These are phyloP conservation scores for Metarhizium robertsii DNA, from an alignment of 2,329 filamentous ascomycete species.

Conservation along the genomic window DNA sequence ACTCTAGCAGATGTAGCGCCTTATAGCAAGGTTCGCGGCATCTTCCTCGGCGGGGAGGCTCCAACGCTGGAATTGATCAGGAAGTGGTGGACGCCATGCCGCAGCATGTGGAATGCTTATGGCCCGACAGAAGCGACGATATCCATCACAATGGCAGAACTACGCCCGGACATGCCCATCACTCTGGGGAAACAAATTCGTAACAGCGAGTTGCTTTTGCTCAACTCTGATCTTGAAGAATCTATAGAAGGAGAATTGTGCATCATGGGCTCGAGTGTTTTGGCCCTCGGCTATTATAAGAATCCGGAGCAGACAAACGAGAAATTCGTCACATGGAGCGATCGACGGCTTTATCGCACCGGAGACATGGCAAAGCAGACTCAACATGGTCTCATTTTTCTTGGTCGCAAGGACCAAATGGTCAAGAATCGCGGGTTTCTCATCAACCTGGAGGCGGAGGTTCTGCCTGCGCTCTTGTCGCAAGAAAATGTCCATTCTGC, in stretches of 20 bases:
- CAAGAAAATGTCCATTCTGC: constrained; percentile 10
- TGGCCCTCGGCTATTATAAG: constrained; percentile 30
- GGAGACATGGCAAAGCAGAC: constrained; percentile 19
- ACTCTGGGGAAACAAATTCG: background rate
- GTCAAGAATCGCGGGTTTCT: constrained; percentile 26
- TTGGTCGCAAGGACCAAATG: constrained; percentile 17
- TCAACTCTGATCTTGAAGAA: background rate
- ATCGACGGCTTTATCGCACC: constrained; percentile 23
- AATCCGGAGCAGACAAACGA: constrained; percentile 9
- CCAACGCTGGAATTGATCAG: constrained; percentile 3
- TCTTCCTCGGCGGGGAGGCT: constrained; percentile 10
- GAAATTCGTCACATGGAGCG: constrained; percentile 11
- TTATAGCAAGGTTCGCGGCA: constrained; percentile 1
- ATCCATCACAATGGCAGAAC: constrained; percentile 7
- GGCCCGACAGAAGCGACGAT: constrained; percentile 11
- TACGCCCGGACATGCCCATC: background rate
- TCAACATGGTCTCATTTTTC: constrained; percentile 12
- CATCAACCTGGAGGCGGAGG: constrained; percentile 24
- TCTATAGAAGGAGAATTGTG: constrained; percentile 8
- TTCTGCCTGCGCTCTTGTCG: constrained; percentile 15
- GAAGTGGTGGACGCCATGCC: constrained; percentile 3
- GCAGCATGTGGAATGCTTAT: constrained; percentile 10
- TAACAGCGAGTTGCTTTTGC: background rate
- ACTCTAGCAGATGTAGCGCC: background rate
- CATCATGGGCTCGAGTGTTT: constrained; percentile 23